Conservation (phyloP, 2,329 filamentous ascomycete species). For the Xylaria sp. region DNA sequence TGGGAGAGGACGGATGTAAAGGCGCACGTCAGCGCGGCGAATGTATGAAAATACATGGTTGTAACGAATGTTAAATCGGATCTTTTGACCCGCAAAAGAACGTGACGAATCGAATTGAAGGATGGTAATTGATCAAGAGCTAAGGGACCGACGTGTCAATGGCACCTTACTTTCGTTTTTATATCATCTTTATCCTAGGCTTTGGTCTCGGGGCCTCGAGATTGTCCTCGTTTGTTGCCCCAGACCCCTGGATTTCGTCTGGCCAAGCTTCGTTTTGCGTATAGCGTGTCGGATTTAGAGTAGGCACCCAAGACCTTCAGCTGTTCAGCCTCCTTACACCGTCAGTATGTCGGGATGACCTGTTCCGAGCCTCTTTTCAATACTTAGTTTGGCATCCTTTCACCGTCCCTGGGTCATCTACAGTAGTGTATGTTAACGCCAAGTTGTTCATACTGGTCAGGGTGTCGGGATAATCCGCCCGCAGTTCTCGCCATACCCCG, state of each 20-base stretch:
- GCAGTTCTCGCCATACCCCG: background rate
- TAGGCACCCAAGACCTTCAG: background rate
- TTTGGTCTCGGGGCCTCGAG: background rate
- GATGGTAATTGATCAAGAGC: background rate
- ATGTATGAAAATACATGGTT: background rate
- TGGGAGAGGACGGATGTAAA: background rate
- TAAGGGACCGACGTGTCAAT: background rate
- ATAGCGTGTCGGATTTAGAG: background rate
- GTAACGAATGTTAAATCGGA: background rate
- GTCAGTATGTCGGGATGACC: background rate
- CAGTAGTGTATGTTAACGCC: background rate
- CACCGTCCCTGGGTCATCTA: background rate
- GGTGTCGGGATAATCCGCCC: background rate
- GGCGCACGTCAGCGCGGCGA: background rate
- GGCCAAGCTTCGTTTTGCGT: background rate
- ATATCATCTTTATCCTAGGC: background rate
- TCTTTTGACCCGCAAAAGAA: constrained; percentile 9
- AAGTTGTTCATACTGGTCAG: background rate
- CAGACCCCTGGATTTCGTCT: background rate
- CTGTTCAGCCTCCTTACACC: background rate
- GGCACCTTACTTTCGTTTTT: background rate
- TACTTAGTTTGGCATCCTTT: background rate
- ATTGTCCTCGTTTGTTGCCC: background rate
- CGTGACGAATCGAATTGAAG: background rate
- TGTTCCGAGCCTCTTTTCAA: background rate